Percentiles rank a stretch among this genome's conserved stretches.
These are phyloP conservation scores for Neoarthrinium moseri DNA, from an alignment of 2,329 filamentous ascomycete genomes.

Conservation along the genomic window DNA sequence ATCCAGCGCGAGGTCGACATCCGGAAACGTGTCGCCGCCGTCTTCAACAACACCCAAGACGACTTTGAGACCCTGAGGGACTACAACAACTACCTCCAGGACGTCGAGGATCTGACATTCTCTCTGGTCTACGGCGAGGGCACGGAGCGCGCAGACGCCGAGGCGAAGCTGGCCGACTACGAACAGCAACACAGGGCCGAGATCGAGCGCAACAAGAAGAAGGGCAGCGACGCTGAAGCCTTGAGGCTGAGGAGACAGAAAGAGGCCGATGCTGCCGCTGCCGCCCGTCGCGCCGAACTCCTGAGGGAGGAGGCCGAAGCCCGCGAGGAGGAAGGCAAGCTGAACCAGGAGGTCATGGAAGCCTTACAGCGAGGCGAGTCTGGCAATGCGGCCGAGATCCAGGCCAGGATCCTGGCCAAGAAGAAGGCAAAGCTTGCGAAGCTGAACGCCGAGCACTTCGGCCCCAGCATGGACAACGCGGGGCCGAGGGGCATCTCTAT, in stretches of 20 bases:
- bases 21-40: constrained; percentile 70
- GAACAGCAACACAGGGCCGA: constrained; percentile 69
- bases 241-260: constrained; percentile 53
- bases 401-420: constrained; percentile 67
- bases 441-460: constrained; percentile 31
- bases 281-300: constrained; percentile 57
- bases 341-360: constrained; percentile 68
- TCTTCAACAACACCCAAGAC: constrained; percentile 86
- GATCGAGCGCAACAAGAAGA: constrained; percentile 60
- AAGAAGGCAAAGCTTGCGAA: constrained; percentile 65
- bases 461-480: constrained; percentile 21
- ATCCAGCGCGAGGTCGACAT: constrained; percentile 96
- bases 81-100: constrained; percentile 94
- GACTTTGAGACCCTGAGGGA: constrained; percentile 83
- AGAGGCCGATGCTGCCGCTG: constrained; percentile 67
- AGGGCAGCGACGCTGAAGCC: constrained; percentile 56
- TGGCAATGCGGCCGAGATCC: constrained; percentile 58
- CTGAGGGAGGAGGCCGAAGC: constrained; percentile 70
- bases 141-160: constrained; percentile 52
- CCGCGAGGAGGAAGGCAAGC: constrained; percentile 59
- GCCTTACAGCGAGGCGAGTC: constrained; percentile 61
- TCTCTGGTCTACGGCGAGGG: constrained; percentile 77
- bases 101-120: constrained; percentile 86
- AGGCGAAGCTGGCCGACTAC: constrained; percentile 55
- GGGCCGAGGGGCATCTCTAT: constrained; percentile 56